Evolutionary conservation across 2,329 filamentous ascomycete species (phyloP).

Genomic region (Biscogniauxia sp.): DNA sequence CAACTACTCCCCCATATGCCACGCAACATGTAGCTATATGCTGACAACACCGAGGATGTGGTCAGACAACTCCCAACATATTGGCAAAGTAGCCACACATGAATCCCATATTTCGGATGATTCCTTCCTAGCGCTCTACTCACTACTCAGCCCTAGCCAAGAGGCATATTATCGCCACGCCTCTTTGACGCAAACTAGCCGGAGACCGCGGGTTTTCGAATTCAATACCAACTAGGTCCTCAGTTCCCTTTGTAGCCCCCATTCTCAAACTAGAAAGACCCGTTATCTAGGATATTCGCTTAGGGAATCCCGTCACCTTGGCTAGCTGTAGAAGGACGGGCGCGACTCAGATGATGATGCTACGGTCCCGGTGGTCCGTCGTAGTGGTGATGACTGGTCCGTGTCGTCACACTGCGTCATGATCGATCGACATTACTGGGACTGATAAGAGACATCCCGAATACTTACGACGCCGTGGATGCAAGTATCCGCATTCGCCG

Average conservation of each 20-base stretch:
- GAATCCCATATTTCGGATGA: neutral
- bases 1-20: neutral
- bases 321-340: neutral
- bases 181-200: neutral
- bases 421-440: no score
- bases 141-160: neutral
- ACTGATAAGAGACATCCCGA: neutral
- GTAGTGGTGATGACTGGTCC: no score
- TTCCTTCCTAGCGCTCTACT: neutral
- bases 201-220: neutral
- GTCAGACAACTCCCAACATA: neutral
- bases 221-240: no score
- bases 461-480: neutral
- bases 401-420: no score
- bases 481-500: neutral
- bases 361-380: no score
- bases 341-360: neutral
- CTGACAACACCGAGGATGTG: neutral
- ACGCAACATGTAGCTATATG: neutral
- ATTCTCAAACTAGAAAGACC: neutral
- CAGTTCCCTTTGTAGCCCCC: no score
- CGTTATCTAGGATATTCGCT: neutral
- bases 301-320: neutral
- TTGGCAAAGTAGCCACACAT: neutral
- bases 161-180: no score